Evolutionary conservation across 768 basidiomycete genomes (phyloP), one percentile per base, ranked within the genome.

Genomic region (Tricholomella constricta): DNA sequence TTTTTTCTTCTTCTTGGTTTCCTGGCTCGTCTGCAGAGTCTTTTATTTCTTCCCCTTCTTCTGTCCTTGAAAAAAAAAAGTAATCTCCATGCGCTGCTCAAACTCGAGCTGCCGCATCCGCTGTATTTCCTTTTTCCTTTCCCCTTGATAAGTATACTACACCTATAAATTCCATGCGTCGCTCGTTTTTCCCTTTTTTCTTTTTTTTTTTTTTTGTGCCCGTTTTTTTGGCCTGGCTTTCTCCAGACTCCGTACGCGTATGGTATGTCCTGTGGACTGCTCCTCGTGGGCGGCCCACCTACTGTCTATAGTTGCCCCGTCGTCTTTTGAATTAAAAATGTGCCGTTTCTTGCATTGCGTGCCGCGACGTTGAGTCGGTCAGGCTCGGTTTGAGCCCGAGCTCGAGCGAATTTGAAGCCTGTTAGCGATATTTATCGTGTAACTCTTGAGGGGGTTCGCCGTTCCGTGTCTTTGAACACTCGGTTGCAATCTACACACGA

Each of bases 181-280:
- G 22, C 50, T 47, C 47, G 32, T 52, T 52, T 52, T 52, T 31
- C 17, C 38, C 20, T 48, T 15, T 9, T 29, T 44, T 45, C 40
- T 36, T 20, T 37, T 36, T 23, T 22, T 47, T 53, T 34, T 52
- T 42, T 19, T 44, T 19, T 45, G 31, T 38, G 38, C 37, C 32
- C 10, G 27, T 11, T 22, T 19, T 40, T 40, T 22, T 10, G 7
- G 10, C 23, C 20, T 40, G 20, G 10, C 20, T 22, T 40, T 22
- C 20, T 4, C 14, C 38, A n/a, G n/a, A n/a, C 4, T 2, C 38
- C 38, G 27, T 57, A 54, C 43, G 36, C 56, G n/a, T n/a, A n/a
- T n/a, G n/a, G 42, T 51, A 57, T 49, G 48, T 34, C 47, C 56
- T 52, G 51, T 57, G 26, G 47, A 53, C n/a, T n/a, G n/a, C n/a